These are phyloP conservation scores for Gynochthodes officinalis DNA, from an alignment of 257 asterid species.

Conservation along the genomic window DNA sequence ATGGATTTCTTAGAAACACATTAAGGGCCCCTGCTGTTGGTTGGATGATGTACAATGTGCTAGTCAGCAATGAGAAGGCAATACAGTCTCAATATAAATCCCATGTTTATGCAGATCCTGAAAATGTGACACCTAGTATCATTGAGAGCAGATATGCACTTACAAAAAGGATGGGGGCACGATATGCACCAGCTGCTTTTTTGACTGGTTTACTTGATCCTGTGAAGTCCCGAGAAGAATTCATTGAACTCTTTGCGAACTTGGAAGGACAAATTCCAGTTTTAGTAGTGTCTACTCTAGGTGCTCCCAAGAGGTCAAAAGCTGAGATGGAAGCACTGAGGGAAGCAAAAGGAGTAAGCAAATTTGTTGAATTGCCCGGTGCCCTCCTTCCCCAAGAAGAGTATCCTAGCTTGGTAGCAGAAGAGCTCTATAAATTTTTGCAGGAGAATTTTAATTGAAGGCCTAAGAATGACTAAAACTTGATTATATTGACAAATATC, in stretches of 20 bases:
- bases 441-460: slow-evolving; percentile 43
- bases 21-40: slow-evolving; percentile 95
- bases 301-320: slow-evolving; percentile 86
- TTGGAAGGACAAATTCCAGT: slow-evolving; percentile 60
- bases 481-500: neutral
- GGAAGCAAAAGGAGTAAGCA: slow-evolving; percentile 72
- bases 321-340: slow-evolving; percentile 96
- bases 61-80: slow-evolving; percentile 92
- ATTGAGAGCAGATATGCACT: slow-evolving; percentile 81
- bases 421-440: slow-evolving; percentile 63
- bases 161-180: slow-evolving; percentile 78
- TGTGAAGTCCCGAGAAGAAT: slow-evolving; percentile 75
- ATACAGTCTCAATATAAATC: slow-evolving; percentile 90
- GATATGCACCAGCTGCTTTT: slow-evolving; percentile 93
- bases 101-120: slow-evolving; percentile 89
- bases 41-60: slow-evolving; percentile 97
- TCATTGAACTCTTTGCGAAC: slow-evolving; percentile 59
- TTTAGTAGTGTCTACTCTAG: slow-evolving; percentile 58
- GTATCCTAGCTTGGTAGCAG: slow-evolving; percentile 72
- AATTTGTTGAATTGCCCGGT: slow-evolving; percentile 73
- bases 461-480: slow-evolving; percentile 1
- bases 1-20: slow-evolving; percentile 84
- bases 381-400: slow-evolving; percentile 97
- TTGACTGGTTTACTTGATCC: slow-evolving; percentile 94
- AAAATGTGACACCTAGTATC: slow-evolving; percentile 67